Evolutionary conservation across 192 early-diverging fungal species (phyloP), one percentile per base, ranked within the genome.

Genomic region (Powellomyces hirtus): DNA sequence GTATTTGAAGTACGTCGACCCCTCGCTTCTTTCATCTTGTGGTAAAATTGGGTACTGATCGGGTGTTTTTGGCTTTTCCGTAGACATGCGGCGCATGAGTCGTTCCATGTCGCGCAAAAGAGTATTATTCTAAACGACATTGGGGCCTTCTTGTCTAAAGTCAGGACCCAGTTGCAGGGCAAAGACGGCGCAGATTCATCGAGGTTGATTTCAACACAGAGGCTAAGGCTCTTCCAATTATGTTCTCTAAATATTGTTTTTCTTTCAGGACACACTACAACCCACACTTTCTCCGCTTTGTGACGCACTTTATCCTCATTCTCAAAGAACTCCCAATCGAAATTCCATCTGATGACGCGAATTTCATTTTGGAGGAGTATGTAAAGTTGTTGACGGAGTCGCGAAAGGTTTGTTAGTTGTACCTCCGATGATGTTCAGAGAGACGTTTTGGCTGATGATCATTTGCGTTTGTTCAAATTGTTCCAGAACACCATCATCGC

Each of bases 261-360:
- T 22, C 65, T 0, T 57, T 63, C 31, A 46, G n/a, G 22, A 18
- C n/a, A 5, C 24, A 55, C 31, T 64, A 22, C 44, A 64, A 70
- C 45, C 77, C 73, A 30, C 81, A 86, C 36, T 68, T 90, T 45
- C 68, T 93, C 40, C 88, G 91, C 16, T 83, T 94, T 58, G 70
- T 90, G 40, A 81, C 85, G 0, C 90, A 93, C 59, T 75, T 86
- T 7, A 79, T 89, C 4, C 72, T 92, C n/a, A 71, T 84, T 18
- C 59, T 91, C n/a, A 85, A 83, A 5, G 74, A 77, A 16, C 77
- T 84, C n/a, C 80, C 80, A 4, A 74, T 82, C 29, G 62, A 31
- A 3, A 45, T 68, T 18, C 57, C 58, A 8, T 5, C 37, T 29
- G 52, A 57, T 53, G 30, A 66, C 81, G 33, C 38, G 1, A 34